Base-by-base conservation (phyloP, 768 basidiomycete genomes). In the Lactifluus subvellereus region DNA sequence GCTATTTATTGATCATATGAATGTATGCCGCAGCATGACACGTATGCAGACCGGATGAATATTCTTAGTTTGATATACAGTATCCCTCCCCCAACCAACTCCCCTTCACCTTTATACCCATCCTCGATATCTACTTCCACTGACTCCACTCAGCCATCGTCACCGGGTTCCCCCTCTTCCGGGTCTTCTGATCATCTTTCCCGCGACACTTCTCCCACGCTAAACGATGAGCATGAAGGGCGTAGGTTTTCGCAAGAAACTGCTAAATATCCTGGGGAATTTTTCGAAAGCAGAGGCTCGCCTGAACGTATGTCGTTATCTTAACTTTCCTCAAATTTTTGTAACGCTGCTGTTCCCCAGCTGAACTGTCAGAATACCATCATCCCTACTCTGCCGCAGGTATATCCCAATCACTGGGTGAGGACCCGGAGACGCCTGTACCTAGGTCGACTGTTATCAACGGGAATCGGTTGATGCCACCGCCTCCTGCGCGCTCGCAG, bases 41-140 rank as follows among this genome's bases (percentile, higher is more conserved):
- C 94, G 9, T 96, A 96, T 73, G 91, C 90, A 62, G 91, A 96
- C 74, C 84, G 94, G 56, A 93, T 96, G 88, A 89, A 90, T 70
- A 94, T 95, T 71, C 82, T 96, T 59, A 90, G 89, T 69, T 80
- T 91, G 67, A 92, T 93, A 66, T 94, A 94, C 77, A 88, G 85
- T 73, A 91, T 94, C 73, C 89, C 89, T 30, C 81, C 88, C 49
- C 81, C 84, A 49, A 87, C 87, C 22, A 84, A 88, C 70, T 80
- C 88, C 11, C 81, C 84, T 32, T 73, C 83, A 16, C 79, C 82
- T 7, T 69, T 79, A 54, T 83, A 82, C 72, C 72, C 78, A 45
- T 74, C 76, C 51, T 72, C 73, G 14, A 58, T 71, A n/a, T 79
- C 79, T 35, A 72, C 75, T 10, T 79, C 81, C 54, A 78, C 80